Base-by-base conservation (phyloP, 306 rosid species). In the Citrullus mucosospermus region DNA sequence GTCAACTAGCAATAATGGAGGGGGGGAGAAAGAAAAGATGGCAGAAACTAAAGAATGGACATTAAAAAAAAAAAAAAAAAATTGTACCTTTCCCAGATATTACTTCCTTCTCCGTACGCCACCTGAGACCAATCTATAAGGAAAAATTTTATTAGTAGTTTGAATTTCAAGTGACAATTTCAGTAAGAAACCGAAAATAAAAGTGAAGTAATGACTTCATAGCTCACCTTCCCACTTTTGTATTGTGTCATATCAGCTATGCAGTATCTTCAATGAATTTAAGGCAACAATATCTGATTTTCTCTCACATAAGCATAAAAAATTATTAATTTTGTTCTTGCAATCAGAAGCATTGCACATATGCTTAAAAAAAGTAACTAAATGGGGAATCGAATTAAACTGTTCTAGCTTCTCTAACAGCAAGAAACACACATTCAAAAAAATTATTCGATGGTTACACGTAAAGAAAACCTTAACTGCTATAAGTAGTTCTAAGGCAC, bases 101-200 rank as follows among this genome's bases (percentile, higher is more conserved):
- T 12, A 94, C 98, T 86, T 94, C 98, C 86, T 92, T 92, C 82
- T 94, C 96, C 41, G 90, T 88, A 85, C 98, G 88, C 98, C 98
- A 94, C 77, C 97, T 88, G 81, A 94, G 92, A 74, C 98, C 98
- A 92, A 94, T 89, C 97, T 94, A 83, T 48, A 62, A 68, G 43
- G 25, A 48, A 73, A 72, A 50, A 4, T 15, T 50, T 73, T 15
- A 50, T 51, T 44, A 51, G 61, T 30, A 48, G 30, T 30, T 30
- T 66, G 73, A 38, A 17, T 50, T 72, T 72, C 22, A 51, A 50
- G 8, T 48, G 56, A 72, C 28, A 48, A 50, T 73, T 73, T 50
- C 60, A 51, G 77, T 15, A 51, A 51, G 61, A 73, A 73, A 51
- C 77, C 30, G 77, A 73, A 51, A 73, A 48, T 50, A 25, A 46